Base-by-base conservation (phyloP, 345 rosid species). In the Eucalyptus erythrocorys region DNA sequence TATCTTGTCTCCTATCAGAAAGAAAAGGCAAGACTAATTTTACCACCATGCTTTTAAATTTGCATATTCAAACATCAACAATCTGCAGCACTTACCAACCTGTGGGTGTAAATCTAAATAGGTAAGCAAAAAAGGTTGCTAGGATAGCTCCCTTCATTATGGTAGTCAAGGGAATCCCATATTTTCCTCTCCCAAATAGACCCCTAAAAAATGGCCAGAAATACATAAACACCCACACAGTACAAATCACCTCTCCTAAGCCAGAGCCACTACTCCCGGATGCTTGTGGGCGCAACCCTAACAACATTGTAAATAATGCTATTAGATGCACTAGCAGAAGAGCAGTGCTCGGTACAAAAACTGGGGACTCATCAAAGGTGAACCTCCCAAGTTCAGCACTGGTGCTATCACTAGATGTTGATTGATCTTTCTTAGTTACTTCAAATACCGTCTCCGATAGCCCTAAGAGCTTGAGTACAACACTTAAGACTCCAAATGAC, bases 121-220 rank as follows among this genome's bases (percentile, higher is more conserved):
- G 80, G 47, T 42, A 34, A 5, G 89, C 89, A 64, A 95, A 93
- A 30, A 89, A n/a, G 7, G 90, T 76, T 21, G 94, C 91, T 50
- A 94, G 88, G 7, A 86, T 57, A 48, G 89, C 86, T 26, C 96
- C 93, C 88, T 93, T 94, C 86, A 80, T 87, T 10, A 94, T 91
- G 13, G 94, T 94, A 21, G 95, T 66, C 12, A 68, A 57, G 4
- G 98, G 96, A 85, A 96, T 93, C n/a, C 98, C 96, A 91, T 90
- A 90, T 89, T 94, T 94, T 24, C 94, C 96, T 82, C 87, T 95
- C 16, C 89, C 88, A 89, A 93, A 90, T 88, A 95, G n/a, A 26
- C 96, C 96, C 53, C 88, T 91, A 1, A 94, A 59, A 89, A 94
- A 94, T 17, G 95, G 92, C 89, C 85, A 87, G 59, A 94, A 94